Base-by-base conservation (phyloP, 257 asterid species). In the Craterostigma plantagineum region DNA sequence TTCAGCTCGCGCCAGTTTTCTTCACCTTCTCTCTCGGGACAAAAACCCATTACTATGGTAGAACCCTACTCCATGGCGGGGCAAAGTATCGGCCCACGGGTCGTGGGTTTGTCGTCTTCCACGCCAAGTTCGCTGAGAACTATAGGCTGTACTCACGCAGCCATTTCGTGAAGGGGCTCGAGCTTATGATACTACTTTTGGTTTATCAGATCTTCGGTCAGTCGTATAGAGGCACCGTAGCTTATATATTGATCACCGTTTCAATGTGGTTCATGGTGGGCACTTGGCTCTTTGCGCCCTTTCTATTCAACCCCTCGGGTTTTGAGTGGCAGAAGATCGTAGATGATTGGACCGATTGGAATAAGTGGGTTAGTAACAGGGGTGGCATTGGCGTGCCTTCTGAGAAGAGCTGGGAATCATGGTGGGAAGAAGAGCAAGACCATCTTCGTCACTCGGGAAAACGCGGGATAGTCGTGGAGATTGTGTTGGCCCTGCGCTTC, bases 341-440 rank as follows among this genome's bases (percentile, higher is more conserved):
- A 0, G 68, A 65, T 44, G 73, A 67, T n/a, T 67, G 73, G 73
- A 58, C 55, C 3, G 68, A 65, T 17, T 65, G 72, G 72, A 65
- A 61, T 38, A 61, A 62, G 59, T 65, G 72, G 72, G 60, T 65
- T 30, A 50, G 60, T 12, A 65, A 65, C 13, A 48, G 58, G 5
- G 71, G 71, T 11, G 71, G 71, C n/a, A 65, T 65, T 3, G 66
- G 67, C n/a, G 66, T 65, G 17, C 63, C 67, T 2, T 51, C 72
- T 0, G 72, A 65, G 54, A 65, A 65, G 33, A 65, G 72, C 37
- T 65, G 72, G 72, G 72, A 65, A 42, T 65, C 72, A 0, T 65
- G 72, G 72, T 65, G 72, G 72, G 67, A 65, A 50, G 66, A 62
- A 42, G 72, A 65, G 48, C 68, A 61, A 27, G 68, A 61, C 7